Evolutionary conservation across 768 basidiomycete species (phyloP), one percentile per base, ranked within the genome.

Genomic region (Chiua virens): DNA sequence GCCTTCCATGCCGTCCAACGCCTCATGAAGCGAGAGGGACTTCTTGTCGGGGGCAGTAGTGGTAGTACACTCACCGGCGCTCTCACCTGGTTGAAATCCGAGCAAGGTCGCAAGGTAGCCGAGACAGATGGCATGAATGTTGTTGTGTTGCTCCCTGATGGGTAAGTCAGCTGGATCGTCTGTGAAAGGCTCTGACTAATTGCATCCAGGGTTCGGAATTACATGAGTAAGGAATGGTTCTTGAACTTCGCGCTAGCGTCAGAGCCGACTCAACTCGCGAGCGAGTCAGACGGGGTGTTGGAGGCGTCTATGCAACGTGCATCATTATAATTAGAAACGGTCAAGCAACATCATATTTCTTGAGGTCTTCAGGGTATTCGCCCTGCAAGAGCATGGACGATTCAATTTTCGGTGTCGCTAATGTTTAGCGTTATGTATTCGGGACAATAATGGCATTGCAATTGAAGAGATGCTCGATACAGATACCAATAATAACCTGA

Each of bases 151-250:
- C 73, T 97, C 9, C 83, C 97, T 34, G 97, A 99, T 63, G 93
- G 92, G 92, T 92, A 60, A 70, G 88, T 1, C 18, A 30, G 3
- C 17, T 13, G 34, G 4, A 9, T 10, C 4, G 5, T 46, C 21
- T 2, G 14, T 14, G 20, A 13, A 27, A 40, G 8, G 20, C 18
- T 42, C 17, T 60, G 46, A 45, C 35, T 10, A 2, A 47, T 18
- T 45, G 20, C 49, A 22, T 27, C 17, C 43, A 92, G 94, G 1
- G 85, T 97, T 48, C 81, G 93, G 59, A 96, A 96, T 67, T 96
- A 96, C 64, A 94, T 96, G 83, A 88, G 87, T 72, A 95, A 93
- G 63, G 80, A 85, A 11, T 96, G 93, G 93, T 95, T 95, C 72
- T 70, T 92, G 55, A 75, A 85, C 54, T 81, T 86, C 60, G 81